Evolutionary conservation across 2,329 filamentous ascomycete genomes (phyloP).

Genomic region (Xenoacremonium recifei): DNA sequence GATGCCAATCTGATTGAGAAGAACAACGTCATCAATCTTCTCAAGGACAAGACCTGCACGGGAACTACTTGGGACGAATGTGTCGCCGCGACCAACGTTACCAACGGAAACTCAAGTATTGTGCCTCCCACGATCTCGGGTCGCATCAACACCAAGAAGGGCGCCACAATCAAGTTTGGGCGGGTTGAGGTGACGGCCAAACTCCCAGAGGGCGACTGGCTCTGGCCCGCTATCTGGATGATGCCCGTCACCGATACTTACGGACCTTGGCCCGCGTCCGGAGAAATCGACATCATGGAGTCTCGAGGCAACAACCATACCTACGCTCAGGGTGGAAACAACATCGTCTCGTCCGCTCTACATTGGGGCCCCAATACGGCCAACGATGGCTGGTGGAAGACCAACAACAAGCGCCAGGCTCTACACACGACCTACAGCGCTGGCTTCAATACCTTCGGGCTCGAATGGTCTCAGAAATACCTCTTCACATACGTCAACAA

Average conservation of each 20-base stretch:
- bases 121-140: constrained; percentile 77
- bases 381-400: constrained; percentile 81
- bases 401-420: constrained; percentile 73
- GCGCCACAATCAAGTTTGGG: constrained; percentile 73
- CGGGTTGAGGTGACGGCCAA: constrained; percentile 78
- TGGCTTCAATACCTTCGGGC: constrained; percentile 72
- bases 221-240: constrained; percentile 94
- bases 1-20: constrained; percentile 63
- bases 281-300: constrained; percentile 82
- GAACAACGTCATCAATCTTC: constrained; percentile 67
- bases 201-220: constrained; percentile 76
- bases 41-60: constrained; percentile 65
- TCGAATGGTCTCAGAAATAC: constrained; percentile 88
- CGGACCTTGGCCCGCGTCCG: constrained; percentile 74
- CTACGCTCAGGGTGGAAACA: constrained; percentile 75
- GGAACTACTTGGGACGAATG: constrained; percentile 57
- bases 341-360: constrained; percentile 74
- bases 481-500: constrained; percentile 84
- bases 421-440: constrained; percentile 71
- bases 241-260: constrained; percentile 71
- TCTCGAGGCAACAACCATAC: constrained; percentile 79
- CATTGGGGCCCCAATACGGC: constrained; percentile 76
- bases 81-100: constrained; percentile 70
- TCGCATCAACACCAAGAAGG: constrained; percentile 72
- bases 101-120: constrained; percentile 66